Conservation (phyloP, 1,284 basidiomycete genomes). For the Peniophora sp. region DNA sequence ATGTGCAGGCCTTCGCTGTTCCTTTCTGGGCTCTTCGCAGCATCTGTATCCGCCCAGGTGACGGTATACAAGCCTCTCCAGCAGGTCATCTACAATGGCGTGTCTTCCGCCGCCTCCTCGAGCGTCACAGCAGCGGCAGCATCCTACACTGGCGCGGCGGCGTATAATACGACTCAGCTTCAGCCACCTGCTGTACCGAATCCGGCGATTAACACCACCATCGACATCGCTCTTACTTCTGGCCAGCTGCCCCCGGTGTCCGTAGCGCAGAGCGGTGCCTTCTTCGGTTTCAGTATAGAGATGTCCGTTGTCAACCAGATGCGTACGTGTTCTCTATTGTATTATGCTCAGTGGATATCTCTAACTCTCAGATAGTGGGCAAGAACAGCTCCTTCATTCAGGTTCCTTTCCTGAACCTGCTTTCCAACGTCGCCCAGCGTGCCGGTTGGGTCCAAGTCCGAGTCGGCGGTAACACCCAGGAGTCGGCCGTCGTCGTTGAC, state of each 20-base stretch:
- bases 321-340: constrained; percentile 17
- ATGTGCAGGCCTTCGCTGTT: neutral
- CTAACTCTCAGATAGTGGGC: constrained; percentile 12
- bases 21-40: neutral
- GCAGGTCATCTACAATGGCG: constrained; percentile 12
- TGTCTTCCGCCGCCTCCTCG: neutral
- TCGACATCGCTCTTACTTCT: constrained; percentile 34
- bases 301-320: constrained; percentile 34
- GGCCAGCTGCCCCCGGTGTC: constrained; percentile 22
- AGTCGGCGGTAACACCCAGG: constrained; percentile 74
- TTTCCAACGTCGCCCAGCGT: constrained; percentile 57
- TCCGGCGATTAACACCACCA: constrained; percentile 28
- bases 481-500: constrained; percentile 34
- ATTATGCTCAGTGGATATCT: neutral
- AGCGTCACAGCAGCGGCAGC: constrained; percentile 18
- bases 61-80: constrained; percentile 10
- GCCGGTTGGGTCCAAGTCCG: constrained; percentile 53
- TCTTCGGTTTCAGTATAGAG: constrained; percentile 42
- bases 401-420: constrained; percentile 68
- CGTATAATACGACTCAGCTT: constrained; percentile 36
- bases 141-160: constrained; percentile 31
- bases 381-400: constrained; percentile 21
- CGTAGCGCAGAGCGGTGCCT: constrained; percentile 24
- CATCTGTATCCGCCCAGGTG: constrained; percentile 7
- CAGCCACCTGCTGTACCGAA: constrained; percentile 32